Base-by-base conservation (phyloP, 2,329 filamentous ascomycete genomes). In the Microdochium nivale region DNA sequence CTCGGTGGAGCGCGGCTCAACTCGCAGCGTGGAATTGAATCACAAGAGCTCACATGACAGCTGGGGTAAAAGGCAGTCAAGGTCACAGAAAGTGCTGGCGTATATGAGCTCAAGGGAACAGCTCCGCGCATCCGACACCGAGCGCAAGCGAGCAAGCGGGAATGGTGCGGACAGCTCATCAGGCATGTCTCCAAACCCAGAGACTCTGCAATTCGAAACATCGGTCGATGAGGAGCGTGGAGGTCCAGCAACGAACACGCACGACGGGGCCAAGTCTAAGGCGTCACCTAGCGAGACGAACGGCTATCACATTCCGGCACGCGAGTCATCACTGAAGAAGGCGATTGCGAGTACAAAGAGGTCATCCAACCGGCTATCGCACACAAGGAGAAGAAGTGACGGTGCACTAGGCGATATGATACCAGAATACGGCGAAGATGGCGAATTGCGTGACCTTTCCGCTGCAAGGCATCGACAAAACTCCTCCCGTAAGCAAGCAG, bases 91-190 rank as follows among this genome's bases (percentile, higher is more conserved):
- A 62, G 79, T 83, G 2, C 68, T 88, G 60, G 83, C 84, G 78
- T 87, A 88, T 61, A 88, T 86, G 83, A 83, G 78, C 68, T 88
- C 86, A 47, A 84, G 80, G 62, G 86, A 89, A 64, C 75, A 77
- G 27, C 68, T 88, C 47, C 76, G 79, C 47, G 80, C 83, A 49
- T 82, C 76, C 56, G 83, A 87, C 55, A 69, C 69, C 3, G 83
- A 87, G 56, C 78, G 78, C 58, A 85, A 80, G 60, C 75, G 82
- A 40, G 60, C 69, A n/a, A 76, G 69, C 57, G 58, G 70, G 54
- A 70, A 70, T 48, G 60, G 60, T 56, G 24, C 24, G 7, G 9
- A 44, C 9, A 44, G 40, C 23, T 3, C 9, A 3, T 7, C 19
- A 4, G 35, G 35, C 7, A 14, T 7, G n/a, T 44, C n/a, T 44